Evolutionary conservation across 2,329 filamentous ascomycete genomes (phyloP), one percentile per base, ranked within the genome.

Genomic region (Pseudogymnoascus sp.): DNA sequence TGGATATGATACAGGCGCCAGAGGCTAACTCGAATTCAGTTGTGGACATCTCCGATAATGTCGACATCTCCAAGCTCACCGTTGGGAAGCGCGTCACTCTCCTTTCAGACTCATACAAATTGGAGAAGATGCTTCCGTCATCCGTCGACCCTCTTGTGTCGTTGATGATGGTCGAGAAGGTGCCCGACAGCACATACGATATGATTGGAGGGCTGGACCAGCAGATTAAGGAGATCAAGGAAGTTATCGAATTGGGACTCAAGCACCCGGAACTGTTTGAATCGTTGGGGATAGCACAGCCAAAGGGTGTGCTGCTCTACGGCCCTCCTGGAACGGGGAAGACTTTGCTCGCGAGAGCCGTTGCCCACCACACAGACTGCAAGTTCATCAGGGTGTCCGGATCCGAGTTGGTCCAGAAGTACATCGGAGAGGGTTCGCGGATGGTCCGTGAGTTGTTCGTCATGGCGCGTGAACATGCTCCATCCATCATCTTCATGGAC

Each of bases 131-230:
- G 80, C 87, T 99, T 9, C 95, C 95, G 19, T 97, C 95, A 63
- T 99, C 95, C 19, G 95, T 99, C 74, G 95, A 99, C 74, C 95
- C 95, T 38, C 89, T 99, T 64, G 95, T 99, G 64, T 99, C 95
- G 37, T 90, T 99, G 75, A 99, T 99, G 95, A 99, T 99, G 95
- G 95, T 99, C 61, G 95, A 99, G 76, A 99, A 99, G 83, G 95
- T 99, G 15, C 95, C 95, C 15, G 95, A 99, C 82, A 97, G 92
- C 80, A 99, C 95, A 75, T 99, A 99, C 82, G 95, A 99, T 80
- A 99, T 99, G 95, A 99, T 99, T 76, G 95, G 95, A 79, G 95
- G 95, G 69, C 81, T 99, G 66, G 95, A 99, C 75, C 93, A 99
- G 77, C 95, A 99, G 76, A 97, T 99, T 81, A 97, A 99, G 81